Evolutionary conservation across 2,329 filamentous ascomycete species (phyloP), one percentile per base, ranked within the genome.

Genomic region (Pseudopithomyces maydicus): DNA sequence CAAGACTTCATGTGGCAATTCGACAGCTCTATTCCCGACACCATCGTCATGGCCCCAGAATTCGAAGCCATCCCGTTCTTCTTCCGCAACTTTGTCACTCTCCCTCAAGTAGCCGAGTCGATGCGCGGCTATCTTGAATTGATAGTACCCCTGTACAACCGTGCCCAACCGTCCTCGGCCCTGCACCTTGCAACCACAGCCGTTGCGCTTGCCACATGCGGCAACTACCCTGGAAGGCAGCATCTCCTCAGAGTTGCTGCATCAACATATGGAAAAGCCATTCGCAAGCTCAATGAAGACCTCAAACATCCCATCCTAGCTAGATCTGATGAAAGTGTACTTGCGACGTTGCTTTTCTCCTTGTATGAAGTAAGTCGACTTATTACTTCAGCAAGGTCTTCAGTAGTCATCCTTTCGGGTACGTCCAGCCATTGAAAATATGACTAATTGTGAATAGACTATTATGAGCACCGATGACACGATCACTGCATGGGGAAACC

Each of bases 41-140:
- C 61, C 14, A 66, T 76, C 29, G 60, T 61, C 1, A 58, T 73
- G 45, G 66, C 71, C 3, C 70, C 72, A 14, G 74, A 78, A 59
- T 69, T 65, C 38, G 72, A 76, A 61, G 75, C 75, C 6, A 70
- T 74, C 2, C 71, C 74, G 1, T 78, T 78, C 66, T 78, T 78
- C 63, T 77, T 78, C 64, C 71, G 70, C 14, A 78, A 78, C 52
- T 77, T 77, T 56, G 72, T 78, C 52, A 63, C 72, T 11, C 60
- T 75, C 19, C 75, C 75, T 3, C 72, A 72, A 52, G 68, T 75
- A 61, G 68, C 70, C 5, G 76, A 77, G 47, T 73, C 66, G 26
- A 72, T 72, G 60, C 63, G 74, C 59, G 75, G 76, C 8, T 78
- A 70, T 48, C 66, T 78, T 6, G 74, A 78, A 50, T 67, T 76